Base-by-base conservation (phyloP, 108 stramenopile species). In the Pseudonitzschia multiseries region DNA sequence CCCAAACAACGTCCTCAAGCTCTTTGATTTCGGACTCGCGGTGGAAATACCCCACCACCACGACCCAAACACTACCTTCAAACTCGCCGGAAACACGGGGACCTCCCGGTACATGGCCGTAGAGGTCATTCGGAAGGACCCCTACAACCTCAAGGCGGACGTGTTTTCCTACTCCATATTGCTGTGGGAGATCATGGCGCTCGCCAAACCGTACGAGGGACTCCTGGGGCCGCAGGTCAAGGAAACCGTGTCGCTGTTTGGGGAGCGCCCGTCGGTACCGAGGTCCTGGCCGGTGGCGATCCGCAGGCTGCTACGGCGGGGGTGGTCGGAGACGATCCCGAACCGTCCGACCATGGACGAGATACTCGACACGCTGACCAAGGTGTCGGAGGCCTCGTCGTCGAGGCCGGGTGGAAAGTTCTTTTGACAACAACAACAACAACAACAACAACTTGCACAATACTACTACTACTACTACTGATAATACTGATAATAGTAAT, bases 31-130 rank as follows among this genome's bases (percentile, higher is more conserved):
- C 75, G 89, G 89, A 1, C 71, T 89, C 20, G 70, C 82, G 17
- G 81, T 80, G 29, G 80, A 87, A 71, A 66, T 87, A 24, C 83
- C 83, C 18, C 57, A 74, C 33, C 73, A 81, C 36, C 57, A 64
- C 20, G 77, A 81, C 57, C 81, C 76, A 12, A 73, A 80, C 24
- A 71, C 76, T 4, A 84, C 83, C 8, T 84, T 80, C 69, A 84
- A 84, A 32, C 59, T 84, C 27, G 83, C 83, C 13, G 83, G 83
- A 20, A 84, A 84, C 53, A 84, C 83, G 1, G 83, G 83, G 28
- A 91, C 87, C 17, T 80, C 93, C 14, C 79, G 98, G 29, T 99
- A 99, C 78, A 99, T 99, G 98, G 98, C 98, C 9, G 97, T 97
- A 0, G 89, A 91, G 70, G 90, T 92, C 33, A 90, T 89, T 13